phyloP scores from a whole-genome alignment of 1,284 basidiomycete genomes.

The Calocybe gambosa region DNA sequence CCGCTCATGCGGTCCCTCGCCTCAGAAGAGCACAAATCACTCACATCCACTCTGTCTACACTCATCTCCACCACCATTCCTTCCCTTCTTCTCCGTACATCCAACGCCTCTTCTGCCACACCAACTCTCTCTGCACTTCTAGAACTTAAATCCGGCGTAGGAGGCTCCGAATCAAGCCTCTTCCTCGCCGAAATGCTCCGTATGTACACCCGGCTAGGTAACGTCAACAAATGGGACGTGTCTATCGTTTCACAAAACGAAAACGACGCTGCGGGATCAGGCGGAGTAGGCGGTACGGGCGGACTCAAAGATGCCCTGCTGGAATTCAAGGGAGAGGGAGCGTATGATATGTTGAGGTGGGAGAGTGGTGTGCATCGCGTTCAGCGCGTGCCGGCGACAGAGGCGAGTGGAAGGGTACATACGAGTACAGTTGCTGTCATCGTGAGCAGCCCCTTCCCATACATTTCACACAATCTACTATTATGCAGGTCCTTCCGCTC shows the following conservation, averaged over 20 bases:
- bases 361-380: conserved; percentile 97
- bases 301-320: conserved; percentile 83
- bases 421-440: conserved; percentile 90
- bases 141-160: conserved; percentile 91
- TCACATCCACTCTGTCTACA: conserved; percentile 43
- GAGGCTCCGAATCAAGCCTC: conserved; percentile 83
- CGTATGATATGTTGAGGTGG: conserved; percentile 78
- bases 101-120: conserved; percentile 35
- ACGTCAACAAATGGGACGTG: conserved; percentile 44
- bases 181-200: conserved; percentile 78
- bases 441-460: conserved; percentile 40
- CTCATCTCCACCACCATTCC: conserved; percentile 59
- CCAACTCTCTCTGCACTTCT: conserved; percentile 71
- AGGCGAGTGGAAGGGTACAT: conserved; percentile 82
- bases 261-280: conserved; percentile 29
- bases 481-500: conserved; percentile 71
- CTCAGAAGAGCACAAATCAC: conserved; percentile 55
- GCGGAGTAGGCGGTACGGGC: conserved; percentile 24
- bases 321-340: conserved; percentile 73
- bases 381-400: conserved; percentile 89
- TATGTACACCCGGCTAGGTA: conserved; percentile 79
- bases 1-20: conserved; percentile 74
- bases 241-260: conserved; percentile 50
- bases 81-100: conserved; percentile 64
- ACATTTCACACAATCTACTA: neutral